Percentiles rank a stretch among this genome's conserved stretches.
Conservation (phyloP, 495 filamentous ascomycete genomes). For the Daldinia grandis region DNA sequence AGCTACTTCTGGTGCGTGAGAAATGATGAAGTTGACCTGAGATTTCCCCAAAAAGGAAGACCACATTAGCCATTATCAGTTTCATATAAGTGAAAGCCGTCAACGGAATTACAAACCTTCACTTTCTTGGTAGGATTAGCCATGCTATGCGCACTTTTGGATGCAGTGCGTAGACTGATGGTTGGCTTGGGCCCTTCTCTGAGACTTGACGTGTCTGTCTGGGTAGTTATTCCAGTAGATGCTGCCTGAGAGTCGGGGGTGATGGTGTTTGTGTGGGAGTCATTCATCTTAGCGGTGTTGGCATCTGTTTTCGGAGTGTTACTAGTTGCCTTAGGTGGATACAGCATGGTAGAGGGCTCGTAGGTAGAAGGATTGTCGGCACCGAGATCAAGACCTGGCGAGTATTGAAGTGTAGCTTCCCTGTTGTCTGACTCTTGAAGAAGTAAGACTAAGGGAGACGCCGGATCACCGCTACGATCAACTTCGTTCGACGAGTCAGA, state of each 20-base stretch:
- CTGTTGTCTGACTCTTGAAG: not conserved
- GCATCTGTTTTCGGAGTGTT: not conserved
- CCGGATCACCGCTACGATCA: not conserved
- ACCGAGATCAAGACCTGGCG: not conserved
- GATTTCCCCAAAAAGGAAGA: not conserved
- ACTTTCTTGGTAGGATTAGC: not conserved
- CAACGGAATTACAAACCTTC: constrained; percentile 6
- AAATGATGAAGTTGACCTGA: constrained; percentile 39
- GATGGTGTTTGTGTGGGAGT: not conserved
- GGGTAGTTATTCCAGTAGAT: not conserved
- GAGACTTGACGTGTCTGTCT: not conserved
- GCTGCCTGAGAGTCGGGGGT: not conserved
- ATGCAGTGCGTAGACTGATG: not conserved
- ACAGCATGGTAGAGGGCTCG: not conserved
- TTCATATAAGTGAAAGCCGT: not conserved
- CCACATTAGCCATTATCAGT: constrained; percentile 3
- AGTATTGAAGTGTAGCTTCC: constrained; percentile 4
- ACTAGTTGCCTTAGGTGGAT: not conserved
- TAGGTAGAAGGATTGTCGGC: not conserved
- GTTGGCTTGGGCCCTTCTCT: not conserved
- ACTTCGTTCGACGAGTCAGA: not conserved
- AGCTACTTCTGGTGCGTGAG: constrained; percentile 23
- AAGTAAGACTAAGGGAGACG: not conserved
- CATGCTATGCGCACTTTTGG: not conserved
- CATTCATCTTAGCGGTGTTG: not conserved